Percentiles rank a stretch among this genome's conserved stretches.
These are phyloP conservation scores for Chiua virens DNA, from an alignment of 768 basidiomycete genomes.

Conservation along the genomic window DNA sequence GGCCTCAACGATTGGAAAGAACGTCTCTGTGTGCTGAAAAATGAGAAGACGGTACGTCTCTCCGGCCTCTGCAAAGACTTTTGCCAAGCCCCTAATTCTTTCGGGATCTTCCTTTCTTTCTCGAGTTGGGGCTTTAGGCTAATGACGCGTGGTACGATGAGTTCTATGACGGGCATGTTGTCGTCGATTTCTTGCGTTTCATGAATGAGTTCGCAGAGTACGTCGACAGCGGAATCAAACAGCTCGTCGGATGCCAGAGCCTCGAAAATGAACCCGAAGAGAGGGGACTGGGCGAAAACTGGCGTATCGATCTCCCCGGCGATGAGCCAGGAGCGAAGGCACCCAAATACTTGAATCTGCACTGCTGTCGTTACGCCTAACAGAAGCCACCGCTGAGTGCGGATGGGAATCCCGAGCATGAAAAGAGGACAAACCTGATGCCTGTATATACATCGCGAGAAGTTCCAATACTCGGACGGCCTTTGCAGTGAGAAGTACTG, in stretches of 20 bases:
- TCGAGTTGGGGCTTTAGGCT: conserved; percentile 63
- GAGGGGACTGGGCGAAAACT: conserved; percentile 68
- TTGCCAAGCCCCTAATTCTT: conserved; percentile 83
- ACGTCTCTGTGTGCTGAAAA: conserved; percentile 85
- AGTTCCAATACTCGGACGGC: conserved; percentile 72
- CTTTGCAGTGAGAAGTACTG: conserved; percentile 63
- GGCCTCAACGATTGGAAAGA: conserved; percentile 93
- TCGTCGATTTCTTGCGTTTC: conserved; percentile 98
- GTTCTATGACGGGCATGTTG: conserved; percentile 84
- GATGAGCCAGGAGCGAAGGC: conserved; percentile 83
- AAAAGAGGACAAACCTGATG: conserved; percentile 59
- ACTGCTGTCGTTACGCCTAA: conserved; percentile 82
- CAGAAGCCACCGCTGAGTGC: neutral
- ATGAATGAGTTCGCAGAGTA: conserved; percentile 92
- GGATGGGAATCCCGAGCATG: neutral
- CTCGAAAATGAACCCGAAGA: conserved; percentile 81
- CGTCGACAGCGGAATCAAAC: conserved; percentile 92
- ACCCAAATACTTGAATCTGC: conserved; percentile 80
- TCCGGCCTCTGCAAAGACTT: conserved; percentile 95
- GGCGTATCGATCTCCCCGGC: conserved; percentile 78
- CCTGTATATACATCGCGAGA: conserved; percentile 85
- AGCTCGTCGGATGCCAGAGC: conserved; percentile 80
- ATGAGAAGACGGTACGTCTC: conserved; percentile 92
- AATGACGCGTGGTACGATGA: conserved; percentile 85
- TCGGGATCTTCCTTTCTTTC: conserved; percentile 75